Conservation (phyloP, 83 land plant species). For the Diphasiastrum complanatum region DNA sequence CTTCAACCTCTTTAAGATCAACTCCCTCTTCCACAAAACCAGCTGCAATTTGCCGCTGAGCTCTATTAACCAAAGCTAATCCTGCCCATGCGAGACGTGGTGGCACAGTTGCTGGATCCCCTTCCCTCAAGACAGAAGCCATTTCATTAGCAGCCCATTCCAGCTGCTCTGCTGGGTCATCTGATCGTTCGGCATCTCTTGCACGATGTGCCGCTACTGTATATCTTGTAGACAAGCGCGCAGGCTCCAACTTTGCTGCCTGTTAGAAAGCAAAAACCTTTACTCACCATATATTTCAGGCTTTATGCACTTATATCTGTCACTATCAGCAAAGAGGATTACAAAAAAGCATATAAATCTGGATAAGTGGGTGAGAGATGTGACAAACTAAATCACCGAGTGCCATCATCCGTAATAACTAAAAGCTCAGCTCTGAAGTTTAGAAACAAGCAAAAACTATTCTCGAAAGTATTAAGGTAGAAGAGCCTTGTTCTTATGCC, state of each 20-base stretch:
- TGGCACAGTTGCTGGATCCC: conserved; percentile 47
- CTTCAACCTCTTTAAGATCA: conserved; percentile 51
- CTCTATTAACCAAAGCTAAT: conserved; percentile 66
- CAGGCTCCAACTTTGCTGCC: conserved; percentile 72
- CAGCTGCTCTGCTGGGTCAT: conserved; percentile 57
- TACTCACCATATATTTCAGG: no score
- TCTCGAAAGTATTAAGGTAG: no score
- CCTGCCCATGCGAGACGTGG: conserved; percentile 73
- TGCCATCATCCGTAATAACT: no score
- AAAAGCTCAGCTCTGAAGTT: no score
- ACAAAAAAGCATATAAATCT: no score
- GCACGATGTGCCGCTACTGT: conserved; percentile 59
- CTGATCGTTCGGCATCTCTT: conserved; percentile 66
- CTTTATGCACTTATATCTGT: no score
- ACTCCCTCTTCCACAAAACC: conserved; percentile 40
- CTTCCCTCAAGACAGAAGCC: conserved; percentile 75
- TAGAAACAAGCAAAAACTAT: no score
- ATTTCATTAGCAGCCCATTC: conserved; percentile 81
- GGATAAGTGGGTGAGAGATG: no score
- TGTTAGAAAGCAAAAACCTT: conserved; percentile 2
- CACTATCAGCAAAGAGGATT: no score
- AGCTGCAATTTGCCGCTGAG: conserved; percentile 63
- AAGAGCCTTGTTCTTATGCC: no score
- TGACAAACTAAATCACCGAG: no score
- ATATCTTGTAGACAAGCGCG: conserved; percentile 61